Evolutionary conservation across 345 rosid genomes (phyloP).

Genomic region (Citrus unshiu): DNA sequence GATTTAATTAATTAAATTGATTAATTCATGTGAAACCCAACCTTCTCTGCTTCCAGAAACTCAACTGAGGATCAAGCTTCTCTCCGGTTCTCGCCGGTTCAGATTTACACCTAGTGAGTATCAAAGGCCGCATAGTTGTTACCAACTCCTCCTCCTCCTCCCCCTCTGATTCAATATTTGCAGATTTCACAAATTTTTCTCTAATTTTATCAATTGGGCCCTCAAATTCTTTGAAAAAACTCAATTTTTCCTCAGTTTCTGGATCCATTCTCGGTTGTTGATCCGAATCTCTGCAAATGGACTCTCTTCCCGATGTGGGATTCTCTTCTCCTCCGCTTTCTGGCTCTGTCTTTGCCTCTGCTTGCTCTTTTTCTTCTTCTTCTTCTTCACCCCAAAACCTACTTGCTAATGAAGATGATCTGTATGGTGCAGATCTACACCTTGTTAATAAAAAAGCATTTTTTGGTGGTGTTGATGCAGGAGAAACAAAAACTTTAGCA

Average conservation of each 20-base stretch:
- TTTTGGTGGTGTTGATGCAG: constrained; percentile 55
- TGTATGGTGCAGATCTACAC: constrained; percentile 84
- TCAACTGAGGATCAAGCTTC: constrained; percentile 45
- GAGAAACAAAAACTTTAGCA: constrained; percentile 30
- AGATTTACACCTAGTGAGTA: constrained; percentile 78
- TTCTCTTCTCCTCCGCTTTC: constrained; percentile 23
- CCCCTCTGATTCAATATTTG: constrained; percentile 14
- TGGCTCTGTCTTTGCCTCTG: constrained; percentile 17
- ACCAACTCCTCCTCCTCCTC: not conserved
- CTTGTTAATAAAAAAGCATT: constrained; percentile 68
- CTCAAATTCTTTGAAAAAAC: constrained; percentile 22
- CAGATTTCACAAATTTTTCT: constrained; percentile 21
- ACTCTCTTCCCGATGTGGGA: constrained; percentile 26
- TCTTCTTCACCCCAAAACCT: constrained; percentile 78
- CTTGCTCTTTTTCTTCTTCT: constrained; percentile 25
- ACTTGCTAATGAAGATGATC: constrained; percentile 74
- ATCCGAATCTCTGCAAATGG: constrained; percentile 23
- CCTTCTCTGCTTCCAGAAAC: constrained; percentile 50
- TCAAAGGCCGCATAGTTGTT: constrained; percentile 22
- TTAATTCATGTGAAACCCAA: constrained; percentile 55
- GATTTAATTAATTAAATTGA: not conserved
- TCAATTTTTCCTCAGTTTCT: constrained; percentile 22
- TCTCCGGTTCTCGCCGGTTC: constrained; percentile 75
- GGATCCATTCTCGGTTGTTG: constrained; percentile 22
- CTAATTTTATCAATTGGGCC: constrained; percentile 17